These are phyloP conservation scores for Arthrobotrys pseudoclavata DNA, from an alignment of 2,329 filamentous ascomycete genomes.

Conservation along the genomic window DNA sequence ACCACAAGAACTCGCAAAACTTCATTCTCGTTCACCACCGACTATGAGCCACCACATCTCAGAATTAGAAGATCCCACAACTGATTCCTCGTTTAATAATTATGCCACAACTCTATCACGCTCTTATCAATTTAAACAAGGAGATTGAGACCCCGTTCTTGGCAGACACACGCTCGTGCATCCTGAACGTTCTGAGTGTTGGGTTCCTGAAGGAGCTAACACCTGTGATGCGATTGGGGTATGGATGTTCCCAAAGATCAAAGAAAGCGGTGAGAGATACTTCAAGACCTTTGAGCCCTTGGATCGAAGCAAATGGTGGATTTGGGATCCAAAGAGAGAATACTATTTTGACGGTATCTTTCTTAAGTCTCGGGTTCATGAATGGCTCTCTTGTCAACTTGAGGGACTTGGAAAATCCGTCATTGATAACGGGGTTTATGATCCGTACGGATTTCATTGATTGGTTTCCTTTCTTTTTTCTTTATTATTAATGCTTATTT, in stretches of 20 bases:
- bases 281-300: neutral
- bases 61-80: neutral
- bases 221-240: neutral
- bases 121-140: neutral
- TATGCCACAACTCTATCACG: neutral
- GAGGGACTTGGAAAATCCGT: slow-evolving; percentile 2
- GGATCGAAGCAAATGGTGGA: neutral
- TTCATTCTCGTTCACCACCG: neutral
- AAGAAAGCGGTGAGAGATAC: slow-evolving; percentile 14
- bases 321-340: slow-evolving; percentile 12
- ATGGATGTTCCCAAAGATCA: neutral
- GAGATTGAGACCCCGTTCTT: slow-evolving; percentile 9
- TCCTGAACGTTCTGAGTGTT: slow-evolving; percentile 17
- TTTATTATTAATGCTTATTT: neutral
- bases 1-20: slow-evolving; percentile 6
- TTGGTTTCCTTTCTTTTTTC: neutral
- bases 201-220: slow-evolving; percentile 7
- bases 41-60: neutral
- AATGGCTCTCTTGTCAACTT: neutral
- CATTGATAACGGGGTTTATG: neutral
- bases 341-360: slow-evolving; percentile 18
- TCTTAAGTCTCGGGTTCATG: neutral
- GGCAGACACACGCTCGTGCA: slow-evolving; percentile 15
- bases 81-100: neutral
- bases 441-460: slow-evolving; percentile 5